Conservation (phyloP, 306 rosid species). For the Sophora flavescens region DNA sequence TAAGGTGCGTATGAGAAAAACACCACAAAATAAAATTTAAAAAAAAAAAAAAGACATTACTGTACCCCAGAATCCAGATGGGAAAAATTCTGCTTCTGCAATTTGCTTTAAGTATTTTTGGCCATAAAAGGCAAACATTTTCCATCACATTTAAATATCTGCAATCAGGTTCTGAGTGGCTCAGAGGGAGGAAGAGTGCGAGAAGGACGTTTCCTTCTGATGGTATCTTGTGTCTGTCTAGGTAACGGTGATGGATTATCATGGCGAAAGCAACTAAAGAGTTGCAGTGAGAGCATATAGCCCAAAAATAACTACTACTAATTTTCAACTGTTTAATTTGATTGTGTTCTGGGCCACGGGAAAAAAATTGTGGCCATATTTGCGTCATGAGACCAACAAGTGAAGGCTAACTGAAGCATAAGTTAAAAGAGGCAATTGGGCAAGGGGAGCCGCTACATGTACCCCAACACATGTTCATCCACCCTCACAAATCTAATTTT, state of each 20-base stretch:
- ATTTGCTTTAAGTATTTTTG: slow-evolving; percentile 32
- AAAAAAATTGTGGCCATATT: background rate
- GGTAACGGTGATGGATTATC: background rate
- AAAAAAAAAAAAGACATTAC: background rate
- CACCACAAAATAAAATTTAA: no score
- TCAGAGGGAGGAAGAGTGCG: slow-evolving; percentile 30
- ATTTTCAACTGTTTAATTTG: background rate
- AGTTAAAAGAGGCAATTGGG: no score
- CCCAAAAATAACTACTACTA: background rate
- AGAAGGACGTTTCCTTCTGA: slow-evolving; percentile 46
- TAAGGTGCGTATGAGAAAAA: no score
- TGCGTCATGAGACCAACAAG: background rate
- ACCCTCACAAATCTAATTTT: no score
- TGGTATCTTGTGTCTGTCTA: slow-evolving; percentile 27
- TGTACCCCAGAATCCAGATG: slow-evolving; percentile 22
- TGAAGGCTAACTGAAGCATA: background rate
- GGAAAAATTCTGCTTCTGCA: slow-evolving; percentile 41
- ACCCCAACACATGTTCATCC: no score
- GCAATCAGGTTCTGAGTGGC: slow-evolving; percentile 43
- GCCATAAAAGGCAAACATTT: slow-evolving; percentile 29
- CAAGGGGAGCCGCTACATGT: no score
- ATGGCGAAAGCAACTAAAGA: background rate
- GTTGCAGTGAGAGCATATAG: background rate
- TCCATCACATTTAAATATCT: slow-evolving; percentile 33
- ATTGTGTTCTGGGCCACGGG: background rate